Conservation (phyloP, 345 rosid genomes). For the Populus pruinosa region DNA sequence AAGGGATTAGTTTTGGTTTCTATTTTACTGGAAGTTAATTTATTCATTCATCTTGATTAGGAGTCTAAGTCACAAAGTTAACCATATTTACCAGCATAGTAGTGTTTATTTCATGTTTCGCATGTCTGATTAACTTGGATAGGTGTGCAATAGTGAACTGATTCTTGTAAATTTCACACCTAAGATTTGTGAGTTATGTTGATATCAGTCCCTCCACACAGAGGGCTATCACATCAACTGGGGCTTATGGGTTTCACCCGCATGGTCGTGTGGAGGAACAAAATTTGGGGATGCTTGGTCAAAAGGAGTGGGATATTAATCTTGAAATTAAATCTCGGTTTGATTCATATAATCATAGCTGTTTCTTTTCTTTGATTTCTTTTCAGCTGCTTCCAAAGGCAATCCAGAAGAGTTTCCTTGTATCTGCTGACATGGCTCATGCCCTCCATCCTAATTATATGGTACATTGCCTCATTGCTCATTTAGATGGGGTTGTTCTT, state of each 20-base stretch:
- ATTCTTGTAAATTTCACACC: not conserved
- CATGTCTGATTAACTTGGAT: not conserved
- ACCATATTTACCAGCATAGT: not conserved
- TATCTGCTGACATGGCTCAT: slow-evolving; percentile 98
- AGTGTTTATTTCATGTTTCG: not conserved
- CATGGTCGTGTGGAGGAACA: not conserved
- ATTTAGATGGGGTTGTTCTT: not conserved
- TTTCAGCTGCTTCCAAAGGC: slow-evolving; percentile 79
- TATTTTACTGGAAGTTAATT: not conserved
- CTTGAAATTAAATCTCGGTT: not conserved
- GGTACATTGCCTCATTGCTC: slow-evolving; percentile 35
- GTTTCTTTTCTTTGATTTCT: slow-evolving; percentile 11
- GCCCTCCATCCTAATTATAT: slow-evolving; percentile 91
- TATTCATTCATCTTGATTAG: not conserved
- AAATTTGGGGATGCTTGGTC: not conserved
- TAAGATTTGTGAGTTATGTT: not conserved
- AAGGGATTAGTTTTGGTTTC: not conserved
- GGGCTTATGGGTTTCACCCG: not conserved
- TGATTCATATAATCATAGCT: not conserved
- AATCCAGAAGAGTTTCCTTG: slow-evolving; percentile 79
- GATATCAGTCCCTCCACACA: not conserved
- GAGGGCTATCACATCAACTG: not conserved
- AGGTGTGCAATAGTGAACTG: not conserved
- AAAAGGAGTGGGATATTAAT: not conserved
- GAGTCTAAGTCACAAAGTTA: not conserved